Base-by-base conservation (phyloP, 495 filamentous ascomycete species). In the Penicillium parvum region DNA sequence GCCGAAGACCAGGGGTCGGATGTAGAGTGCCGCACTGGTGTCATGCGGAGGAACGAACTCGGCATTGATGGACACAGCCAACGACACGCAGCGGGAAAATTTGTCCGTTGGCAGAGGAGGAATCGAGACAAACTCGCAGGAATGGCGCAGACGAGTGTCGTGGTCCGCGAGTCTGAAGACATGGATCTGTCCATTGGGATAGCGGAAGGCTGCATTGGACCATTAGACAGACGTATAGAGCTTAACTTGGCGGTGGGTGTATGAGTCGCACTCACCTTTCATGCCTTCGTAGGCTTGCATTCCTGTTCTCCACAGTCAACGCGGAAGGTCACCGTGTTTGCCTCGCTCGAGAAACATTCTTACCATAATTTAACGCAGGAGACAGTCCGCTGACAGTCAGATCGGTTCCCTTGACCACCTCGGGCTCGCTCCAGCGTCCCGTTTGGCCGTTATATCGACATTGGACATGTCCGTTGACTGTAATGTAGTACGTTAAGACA, bases 391-490 rank as follows among this genome's bases (percentile, higher is more conserved):
- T 65, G 26, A 73, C 52, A 2, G 53, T 54, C 0, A 76, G 45
- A 46, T 58, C 67, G 2, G 66, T 67, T 50, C 69, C 63, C n/a
- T 52, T 16, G 16, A 73, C 64, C 47, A 74, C 68, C 26, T 48
- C 37, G 3, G 69, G 69, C 7, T 42, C 43, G 7, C 52, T 60
- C 72, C 72, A 73, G 41, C 55, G 43, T 23, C 55, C 55, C 9
- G 68, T 69, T 7, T 47, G 41, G 4, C 44, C 35, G 27, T 43
- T 48, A 47, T 61, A 73, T 27, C 48, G 45, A 14, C 58, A 64
- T 50, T 75, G 67, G 30, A 73, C 57, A 56, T 75, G 70, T 20
- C 70, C 72, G 48, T 73, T 72, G 32, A 73, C 69, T 68, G n/a
- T n/a, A n/a, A n/a, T n/a, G n/a, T n/a, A n/a, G n/a, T n/a, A n/a